Percentiles rank a stretch among this genome's conserved stretches.
Conservation (phyloP, 2,329 filamentous ascomycete species). For the Aspergillus udagawae region DNA sequence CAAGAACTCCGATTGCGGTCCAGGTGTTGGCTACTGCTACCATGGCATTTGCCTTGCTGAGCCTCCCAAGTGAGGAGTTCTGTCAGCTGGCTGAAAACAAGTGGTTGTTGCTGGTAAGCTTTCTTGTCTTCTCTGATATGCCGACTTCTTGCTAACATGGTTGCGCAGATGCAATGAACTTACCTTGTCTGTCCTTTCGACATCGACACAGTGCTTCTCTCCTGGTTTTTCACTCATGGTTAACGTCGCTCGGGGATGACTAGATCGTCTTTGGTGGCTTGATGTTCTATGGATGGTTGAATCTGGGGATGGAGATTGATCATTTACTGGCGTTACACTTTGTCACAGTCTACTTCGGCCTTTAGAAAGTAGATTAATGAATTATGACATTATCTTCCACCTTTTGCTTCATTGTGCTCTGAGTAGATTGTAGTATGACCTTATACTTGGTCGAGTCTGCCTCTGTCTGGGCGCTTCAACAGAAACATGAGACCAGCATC, state of each 20-base stretch:
- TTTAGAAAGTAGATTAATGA: background rate
- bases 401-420: constrained; percentile 10
- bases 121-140: background rate
- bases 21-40: background rate
- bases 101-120: background rate
- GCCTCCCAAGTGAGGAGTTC: background rate
- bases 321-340: background rate
- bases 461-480: background rate
- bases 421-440: background rate
- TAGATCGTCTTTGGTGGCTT: background rate
- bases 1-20: background rate
- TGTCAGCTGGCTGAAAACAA: background rate
- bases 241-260: background rate
- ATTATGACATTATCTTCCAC: background rate
- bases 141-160: background rate
- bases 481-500: background rate
- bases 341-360: background rate
- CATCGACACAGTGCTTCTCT: background rate
- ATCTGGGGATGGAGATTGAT: background rate
- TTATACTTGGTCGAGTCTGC: background rate
- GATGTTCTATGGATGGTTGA: background rate
- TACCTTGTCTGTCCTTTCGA: background rate
- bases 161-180: background rate
- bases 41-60: constrained; percentile 2
- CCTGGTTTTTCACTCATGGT: background rate